These are phyloP conservation scores for Trametes maxima DNA, from an alignment of 768 basidiomycete genomes.

Conservation along the genomic window DNA sequence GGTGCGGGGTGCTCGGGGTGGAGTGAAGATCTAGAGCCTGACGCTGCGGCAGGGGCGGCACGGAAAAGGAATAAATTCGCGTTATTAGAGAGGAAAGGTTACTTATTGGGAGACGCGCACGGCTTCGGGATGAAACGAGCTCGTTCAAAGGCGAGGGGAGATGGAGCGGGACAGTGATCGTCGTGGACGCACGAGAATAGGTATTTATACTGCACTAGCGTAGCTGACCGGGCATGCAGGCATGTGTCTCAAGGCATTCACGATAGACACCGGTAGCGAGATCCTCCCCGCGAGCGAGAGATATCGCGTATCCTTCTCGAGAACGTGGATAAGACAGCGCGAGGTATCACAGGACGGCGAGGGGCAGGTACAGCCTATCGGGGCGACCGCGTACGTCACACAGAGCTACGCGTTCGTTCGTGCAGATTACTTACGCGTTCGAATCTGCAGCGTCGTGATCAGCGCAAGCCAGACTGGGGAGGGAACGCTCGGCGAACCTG, in stretches of 20 bases:
- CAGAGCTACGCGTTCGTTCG: neutral
- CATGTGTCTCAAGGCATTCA: slow-evolving; percentile 11
- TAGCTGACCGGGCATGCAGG: too few relatives aligned
- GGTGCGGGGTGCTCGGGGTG: too few relatives aligned
- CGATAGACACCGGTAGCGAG: slow-evolving; percentile 15
- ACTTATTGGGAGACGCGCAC: too few relatives aligned
- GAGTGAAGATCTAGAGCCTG: too few relatives aligned
- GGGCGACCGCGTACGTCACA: neutral
- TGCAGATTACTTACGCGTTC: neutral
- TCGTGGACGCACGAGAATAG: too few relatives aligned
- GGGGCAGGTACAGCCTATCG: neutral
- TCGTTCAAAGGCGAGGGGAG: too few relatives aligned
- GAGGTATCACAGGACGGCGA: slow-evolving; percentile 6
- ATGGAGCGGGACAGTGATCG: too few relatives aligned
- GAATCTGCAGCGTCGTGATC: slow-evolving; percentile 4
- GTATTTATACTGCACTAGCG: too few relatives aligned
- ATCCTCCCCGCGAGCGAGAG: slow-evolving; percentile 5
- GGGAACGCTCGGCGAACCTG: neutral
- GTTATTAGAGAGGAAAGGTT: too few relatives aligned
- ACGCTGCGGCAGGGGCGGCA: too few relatives aligned
- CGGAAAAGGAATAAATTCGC: too few relatives aligned
- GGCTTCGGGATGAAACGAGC: too few relatives aligned
- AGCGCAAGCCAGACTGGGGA: slow-evolving; percentile 8
- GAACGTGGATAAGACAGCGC: neutral
- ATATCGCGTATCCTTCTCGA: slow-evolving; percentile 7